These are phyloP conservation scores for Saussurea involucrata DNA, from an alignment of 129 eudicot genomes.

Conservation along the genomic window DNA sequence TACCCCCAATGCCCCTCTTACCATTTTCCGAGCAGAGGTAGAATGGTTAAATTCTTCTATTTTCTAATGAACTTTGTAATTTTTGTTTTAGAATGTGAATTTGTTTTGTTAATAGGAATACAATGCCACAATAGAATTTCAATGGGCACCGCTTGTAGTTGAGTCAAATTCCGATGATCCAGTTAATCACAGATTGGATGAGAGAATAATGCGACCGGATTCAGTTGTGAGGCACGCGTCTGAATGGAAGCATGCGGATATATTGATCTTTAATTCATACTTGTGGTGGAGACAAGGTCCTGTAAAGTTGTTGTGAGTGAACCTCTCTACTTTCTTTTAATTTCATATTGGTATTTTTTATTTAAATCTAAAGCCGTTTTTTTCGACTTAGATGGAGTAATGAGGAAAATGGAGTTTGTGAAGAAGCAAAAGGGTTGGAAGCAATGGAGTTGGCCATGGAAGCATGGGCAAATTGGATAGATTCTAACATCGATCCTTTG, in stretches of 20 bases:
- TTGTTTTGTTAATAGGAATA: slow-evolving; percentile 55
- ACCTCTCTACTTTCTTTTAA: not conserved
- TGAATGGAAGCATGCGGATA: slow-evolving; percentile 84
- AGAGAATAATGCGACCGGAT: slow-evolving; percentile 87
- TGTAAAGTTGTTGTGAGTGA: slow-evolving; percentile 82
- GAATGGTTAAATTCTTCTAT: not conserved
- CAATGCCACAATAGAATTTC: slow-evolving; percentile 91
- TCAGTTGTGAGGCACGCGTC: slow-evolving; percentile 79
- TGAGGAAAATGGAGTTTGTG: slow-evolving; percentile 65
- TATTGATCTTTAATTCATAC: slow-evolving; percentile 83
- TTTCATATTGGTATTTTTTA: not conserved
- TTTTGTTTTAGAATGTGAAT: slow-evolving; percentile 2
- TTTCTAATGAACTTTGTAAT: not conserved
- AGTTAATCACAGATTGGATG: slow-evolving; percentile 83
- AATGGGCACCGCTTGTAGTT: slow-evolving; percentile 97
- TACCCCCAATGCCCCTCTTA: slow-evolving; percentile 84
- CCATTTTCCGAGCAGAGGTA: slow-evolving; percentile 93
- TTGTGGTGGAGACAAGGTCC: slow-evolving; percentile 99
- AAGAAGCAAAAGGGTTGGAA: slow-evolving; percentile 67
- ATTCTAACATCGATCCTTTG: slow-evolving; percentile 50
- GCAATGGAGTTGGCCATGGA: slow-evolving; percentile 98
- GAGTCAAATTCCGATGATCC: slow-evolving; percentile 95
- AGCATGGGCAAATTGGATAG: slow-evolving; percentile 86
- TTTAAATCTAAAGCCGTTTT: not conserved
- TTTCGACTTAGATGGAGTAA: slow-evolving; percentile 61